Evolutionary conservation across 768 basidiomycete genomes (phyloP).

Genomic region (Suillus alpinus): DNA sequence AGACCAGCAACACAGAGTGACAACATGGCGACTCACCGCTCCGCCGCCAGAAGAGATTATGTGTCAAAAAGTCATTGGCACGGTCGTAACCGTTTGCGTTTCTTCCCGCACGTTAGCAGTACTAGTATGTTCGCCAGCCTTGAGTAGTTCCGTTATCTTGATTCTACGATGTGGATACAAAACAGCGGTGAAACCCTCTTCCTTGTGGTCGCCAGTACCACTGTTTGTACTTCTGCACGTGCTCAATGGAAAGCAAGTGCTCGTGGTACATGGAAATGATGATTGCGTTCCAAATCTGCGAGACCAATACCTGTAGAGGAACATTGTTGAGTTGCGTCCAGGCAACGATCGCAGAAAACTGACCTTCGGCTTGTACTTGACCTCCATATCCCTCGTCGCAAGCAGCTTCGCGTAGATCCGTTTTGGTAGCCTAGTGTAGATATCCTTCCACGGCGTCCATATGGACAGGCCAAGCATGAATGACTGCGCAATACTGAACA

Average conservation of each 20-base stretch:
- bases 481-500: constrained; percentile 82
- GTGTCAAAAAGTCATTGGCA: constrained; percentile 54
- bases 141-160: constrained; percentile 82
- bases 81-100: constrained; percentile 38
- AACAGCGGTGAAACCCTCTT: constrained; percentile 91
- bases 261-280: constrained; percentile 99
- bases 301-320: constrained; percentile 77
- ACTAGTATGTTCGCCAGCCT: constrained; percentile 46
- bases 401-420: constrained; percentile 95
- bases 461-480: constrained; percentile 93
- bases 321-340: background rate
- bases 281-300: constrained; percentile 99
- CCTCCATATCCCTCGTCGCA: constrained; percentile 93
- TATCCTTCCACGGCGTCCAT: constrained; percentile 99
- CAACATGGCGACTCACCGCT: constrained; percentile 36
- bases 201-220: constrained; percentile 60
- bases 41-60: constrained; percentile 54
- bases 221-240: constrained; percentile 84
- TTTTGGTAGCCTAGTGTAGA: constrained; percentile 94
- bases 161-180: constrained; percentile 92
- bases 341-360: constrained; percentile 9
- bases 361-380: constrained; percentile 99
- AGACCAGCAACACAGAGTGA: background rate
- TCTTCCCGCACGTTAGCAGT: constrained; percentile 40
- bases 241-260: constrained; percentile 96